Evolutionary conservation across 371 early-diverging fungal species (phyloP), one percentile per base, ranked within the genome.

Genomic region (Apophysomyces sp.): DNA sequence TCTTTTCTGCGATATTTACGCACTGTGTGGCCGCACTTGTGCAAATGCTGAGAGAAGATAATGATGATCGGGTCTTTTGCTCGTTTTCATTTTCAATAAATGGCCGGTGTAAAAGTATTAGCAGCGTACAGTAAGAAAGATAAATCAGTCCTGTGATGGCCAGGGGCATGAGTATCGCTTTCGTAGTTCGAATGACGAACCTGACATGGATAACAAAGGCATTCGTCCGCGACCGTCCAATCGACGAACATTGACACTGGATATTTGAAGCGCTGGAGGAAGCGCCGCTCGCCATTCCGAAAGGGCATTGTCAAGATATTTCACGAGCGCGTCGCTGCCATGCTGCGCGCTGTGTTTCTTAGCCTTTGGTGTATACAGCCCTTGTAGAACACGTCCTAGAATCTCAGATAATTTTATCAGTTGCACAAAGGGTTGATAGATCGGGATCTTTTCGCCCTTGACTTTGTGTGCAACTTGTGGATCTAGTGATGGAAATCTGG

Each of bases 51-150:
- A 86, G 62, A 0, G 81, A 81, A 36, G 84, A 66, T 58, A 77
- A 69, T 9, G 73, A 66, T 13, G 72, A 65, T 5, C 63, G 31
- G 0, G 73, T 73, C 4, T 67, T 71, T 31, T 66, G 59, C 0
- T 62, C 62, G 15, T 69, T 54, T 29, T 57, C 55, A 3, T 72
- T 72, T 49, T 77, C 78, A 61, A 86, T 86, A 58, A 77, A 84
- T 0, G 86, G 85, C 21, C 86, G 69, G 60, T 86, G 86, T 9
- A 86, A 63, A 8, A 86, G 58, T 28, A 83, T 82, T n/a, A 85
- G 60, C 8, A 80, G 63, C 11, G 86, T 78, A 34, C 82, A 79
- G 32, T 82, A 82, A 9, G 76, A 57, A 4, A 82, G 66, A 53
- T 85, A 82, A 30, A 88, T 65, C 4, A 82, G 62, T 18, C 84